These are phyloP conservation scores for Allium fistulosum DNA, from an alignment of 106 monocot genomes.

Conservation along the genomic window DNA sequence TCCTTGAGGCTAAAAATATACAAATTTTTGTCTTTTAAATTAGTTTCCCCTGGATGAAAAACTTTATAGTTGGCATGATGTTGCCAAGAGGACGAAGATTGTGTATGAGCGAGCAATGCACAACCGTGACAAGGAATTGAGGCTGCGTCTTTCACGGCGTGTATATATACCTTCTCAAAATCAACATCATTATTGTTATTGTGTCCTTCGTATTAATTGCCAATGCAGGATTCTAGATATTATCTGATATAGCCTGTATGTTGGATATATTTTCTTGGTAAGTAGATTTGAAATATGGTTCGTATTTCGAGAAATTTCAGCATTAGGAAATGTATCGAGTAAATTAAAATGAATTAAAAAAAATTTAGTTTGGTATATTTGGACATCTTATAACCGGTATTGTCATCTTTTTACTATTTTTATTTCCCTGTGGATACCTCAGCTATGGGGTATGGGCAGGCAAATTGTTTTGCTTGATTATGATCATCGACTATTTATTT, in stretches of 20 bases:
- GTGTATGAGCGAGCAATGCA: slow-evolving; percentile 73
- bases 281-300: too few relatives aligned
- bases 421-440: slow-evolving; percentile 53
- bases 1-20: too few relatives aligned
- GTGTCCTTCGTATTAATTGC: not conserved
- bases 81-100: slow-evolving; percentile 81
- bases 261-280: not conserved
- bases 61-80: slow-evolving; percentile 96
- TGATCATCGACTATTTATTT: slow-evolving; percentile 72
- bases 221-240: not conserved
- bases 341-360: too few relatives aligned
- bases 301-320: too few relatives aligned
- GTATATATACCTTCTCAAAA: slow-evolving; percentile 2
- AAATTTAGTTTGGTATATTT: too few relatives aligned
- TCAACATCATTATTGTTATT: not conserved
- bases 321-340: too few relatives aligned
- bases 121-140: slow-evolving; percentile 39
- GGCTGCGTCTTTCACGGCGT: slow-evolving; percentile 71
- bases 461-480: slow-evolving; percentile 83
- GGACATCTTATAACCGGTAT: not conserved
- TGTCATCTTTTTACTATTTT: not conserved
- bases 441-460: slow-evolving; percentile 88
- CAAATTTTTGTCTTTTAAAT: too few relatives aligned
- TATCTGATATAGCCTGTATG: not conserved
- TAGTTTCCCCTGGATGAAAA: too few relatives aligned